Conservation (phyloP, 2,329 filamentous ascomycete species). For the Fusarium keratoplasticum region DNA sequence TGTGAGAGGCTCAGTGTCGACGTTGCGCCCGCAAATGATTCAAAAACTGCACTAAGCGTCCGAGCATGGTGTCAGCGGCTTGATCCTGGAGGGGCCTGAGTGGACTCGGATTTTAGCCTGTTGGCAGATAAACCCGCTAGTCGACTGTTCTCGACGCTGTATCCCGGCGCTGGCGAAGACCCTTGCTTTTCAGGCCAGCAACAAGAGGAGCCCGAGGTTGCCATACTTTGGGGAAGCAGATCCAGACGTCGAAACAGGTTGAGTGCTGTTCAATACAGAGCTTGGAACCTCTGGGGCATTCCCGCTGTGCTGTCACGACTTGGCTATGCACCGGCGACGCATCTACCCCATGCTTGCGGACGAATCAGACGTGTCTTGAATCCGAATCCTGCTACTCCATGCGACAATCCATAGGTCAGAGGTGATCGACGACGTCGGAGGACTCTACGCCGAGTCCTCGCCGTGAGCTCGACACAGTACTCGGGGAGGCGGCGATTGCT, state of each 20-base stretch:
- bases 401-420: not conserved
- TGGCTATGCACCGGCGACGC: not conserved
- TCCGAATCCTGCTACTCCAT: not conserved
- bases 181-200: not conserved
- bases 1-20: constrained; percentile 38
- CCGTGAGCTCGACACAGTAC: not conserved
- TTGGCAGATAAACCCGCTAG: constrained; percentile 21
- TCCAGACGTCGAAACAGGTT: constrained; percentile 20
- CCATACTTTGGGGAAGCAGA: constrained; percentile 32
- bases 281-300: constrained; percentile 3
- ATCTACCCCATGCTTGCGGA: constrained; percentile 17
- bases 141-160: not conserved
- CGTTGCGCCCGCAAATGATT: constrained; percentile 46
- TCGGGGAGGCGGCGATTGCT: not conserved
- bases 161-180: not conserved
- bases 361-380: constrained; percentile 15
- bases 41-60: constrained; percentile 38
- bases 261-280: not conserved
- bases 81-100: constrained; percentile 19
- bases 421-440: not conserved
- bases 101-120: constrained; percentile 35
- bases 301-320: not conserved
- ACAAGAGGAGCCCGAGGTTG: not conserved
- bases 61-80: constrained; percentile 43
- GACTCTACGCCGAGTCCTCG: not conserved